Percentiles rank a stretch among this genome's conserved stretches.
These are phyloP conservation scores for Cyclotella atomus DNA, from an alignment of 108 stramenopile genomes.

Conservation along the genomic window DNA sequence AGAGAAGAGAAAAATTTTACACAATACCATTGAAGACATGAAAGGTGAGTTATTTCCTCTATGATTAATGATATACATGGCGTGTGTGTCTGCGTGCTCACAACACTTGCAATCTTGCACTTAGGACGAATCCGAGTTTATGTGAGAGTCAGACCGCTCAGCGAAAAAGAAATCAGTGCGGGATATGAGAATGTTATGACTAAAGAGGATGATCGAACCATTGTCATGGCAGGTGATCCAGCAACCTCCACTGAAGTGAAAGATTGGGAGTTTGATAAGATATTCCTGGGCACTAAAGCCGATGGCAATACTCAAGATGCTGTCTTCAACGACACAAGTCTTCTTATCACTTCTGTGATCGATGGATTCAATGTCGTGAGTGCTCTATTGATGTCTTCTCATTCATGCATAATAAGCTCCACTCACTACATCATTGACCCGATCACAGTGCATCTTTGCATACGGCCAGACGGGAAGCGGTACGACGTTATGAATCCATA, in stretches of 20 bases:
- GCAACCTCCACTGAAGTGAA: constrained; percentile 31
- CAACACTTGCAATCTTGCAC: not conserved
- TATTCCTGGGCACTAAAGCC: constrained; percentile 40
- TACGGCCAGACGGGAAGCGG: constrained; percentile 40
- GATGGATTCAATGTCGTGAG: constrained; percentile 81
- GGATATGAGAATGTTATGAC: constrained; percentile 29
- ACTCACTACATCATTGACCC: not conserved
- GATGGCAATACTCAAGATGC: constrained; percentile 60
- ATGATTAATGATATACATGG: not conserved
- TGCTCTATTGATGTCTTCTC: constrained; percentile 17
- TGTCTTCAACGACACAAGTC: constrained; percentile 67
- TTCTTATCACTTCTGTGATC: constrained; percentile 66
- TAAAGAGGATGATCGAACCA: constrained; percentile 46
- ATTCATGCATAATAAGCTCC: not conserved
- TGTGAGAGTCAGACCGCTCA: constrained; percentile 66
- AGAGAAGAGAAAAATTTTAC: constrained; percentile 63
- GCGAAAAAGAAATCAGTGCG: constrained; percentile 39
- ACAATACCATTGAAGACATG: constrained; percentile 73
- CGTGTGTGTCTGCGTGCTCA: not conserved
- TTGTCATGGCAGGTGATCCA: constrained; percentile 42
- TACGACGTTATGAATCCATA: not conserved
- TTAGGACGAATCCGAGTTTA: constrained; percentile 65
- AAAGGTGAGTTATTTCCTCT: constrained; percentile 41
- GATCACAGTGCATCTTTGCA: constrained; percentile 50
- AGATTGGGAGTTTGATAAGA: constrained; percentile 75